phyloP scores from a whole-genome alignment of 2,329 filamentous ascomycete species.

The Claviceps sorghi region DNA sequence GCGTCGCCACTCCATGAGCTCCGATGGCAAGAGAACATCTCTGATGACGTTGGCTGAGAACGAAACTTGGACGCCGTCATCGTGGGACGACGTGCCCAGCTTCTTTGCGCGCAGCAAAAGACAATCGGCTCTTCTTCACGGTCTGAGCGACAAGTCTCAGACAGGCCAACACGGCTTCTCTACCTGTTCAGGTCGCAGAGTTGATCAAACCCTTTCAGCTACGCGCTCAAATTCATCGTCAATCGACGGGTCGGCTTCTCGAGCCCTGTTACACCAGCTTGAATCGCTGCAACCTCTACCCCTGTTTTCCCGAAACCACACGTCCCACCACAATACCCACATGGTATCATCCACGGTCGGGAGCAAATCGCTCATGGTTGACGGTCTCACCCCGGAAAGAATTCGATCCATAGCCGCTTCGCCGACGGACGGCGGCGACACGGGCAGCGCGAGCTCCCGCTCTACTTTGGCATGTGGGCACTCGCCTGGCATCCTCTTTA shows the following conservation, averaged over 20 bases:
- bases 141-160: not conserved
- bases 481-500: not conserved
- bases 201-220: not conserved
- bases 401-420: slow-evolving; percentile 2
- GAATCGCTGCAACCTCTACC: not conserved
- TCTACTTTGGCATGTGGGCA: not conserved
- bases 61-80: not conserved
- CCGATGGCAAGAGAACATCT: slow-evolving; percentile 1
- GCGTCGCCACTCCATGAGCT: not conserved
- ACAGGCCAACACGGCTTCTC: not conserved
- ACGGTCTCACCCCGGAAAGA: not conserved
- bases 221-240: not conserved
- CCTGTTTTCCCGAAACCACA: not conserved
- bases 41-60: not conserved
- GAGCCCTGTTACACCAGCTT: not conserved
- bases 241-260: not conserved
- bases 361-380: not conserved
- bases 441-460: not conserved
- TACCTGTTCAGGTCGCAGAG: not conserved
- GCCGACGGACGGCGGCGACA: not conserved
- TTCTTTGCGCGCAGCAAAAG: not conserved
- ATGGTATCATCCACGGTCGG: not conserved
- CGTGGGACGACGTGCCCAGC: not conserved
- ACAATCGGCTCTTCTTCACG: not conserved
- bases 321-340: too few relatives aligned